These are phyloP conservation scores for Aspergillus homomorphus DNA, from an alignment of 495 filamentous ascomycete genomes.

Conservation along the genomic window DNA sequence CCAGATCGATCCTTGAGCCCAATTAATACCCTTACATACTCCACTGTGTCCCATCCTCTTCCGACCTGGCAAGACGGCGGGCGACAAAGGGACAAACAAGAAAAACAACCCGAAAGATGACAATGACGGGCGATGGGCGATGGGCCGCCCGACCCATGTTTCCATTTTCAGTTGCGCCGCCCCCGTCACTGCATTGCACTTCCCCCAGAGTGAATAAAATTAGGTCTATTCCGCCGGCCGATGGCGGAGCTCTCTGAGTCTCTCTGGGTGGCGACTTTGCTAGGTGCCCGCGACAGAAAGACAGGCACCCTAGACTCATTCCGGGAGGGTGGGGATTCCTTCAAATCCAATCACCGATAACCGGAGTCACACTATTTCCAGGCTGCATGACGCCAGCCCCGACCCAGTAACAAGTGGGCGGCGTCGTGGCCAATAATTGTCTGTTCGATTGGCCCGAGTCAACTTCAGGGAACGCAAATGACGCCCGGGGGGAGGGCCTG, in stretches of 20 bases:
- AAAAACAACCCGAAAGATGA: not conserved
- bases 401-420: slow-evolving; percentile 19
- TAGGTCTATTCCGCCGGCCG: slow-evolving; percentile 18
- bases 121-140: too few relatives aligned
- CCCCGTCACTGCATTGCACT: too few relatives aligned
- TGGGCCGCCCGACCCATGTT: slow-evolving; percentile 6
- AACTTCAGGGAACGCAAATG: not conserved
- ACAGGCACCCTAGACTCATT: slow-evolving; percentile 24
- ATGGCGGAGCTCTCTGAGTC: slow-evolving; percentile 29
- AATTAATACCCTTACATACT: not conserved
- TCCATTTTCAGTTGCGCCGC: slow-evolving; percentile 7
- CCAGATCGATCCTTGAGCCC: not conserved
- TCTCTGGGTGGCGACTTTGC: slow-evolving; percentile 20
- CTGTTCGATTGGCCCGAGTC: slow-evolving; percentile 12
- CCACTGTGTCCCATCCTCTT: not conserved
- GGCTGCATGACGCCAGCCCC: slow-evolving; percentile 40
- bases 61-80: not conserved
- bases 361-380: slow-evolving; percentile 32
- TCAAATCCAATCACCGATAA: slow-evolving; percentile 26
- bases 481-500: slow-evolving; percentile 7
- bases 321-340: slow-evolving; percentile 3
- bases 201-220: slow-evolving; percentile 5
- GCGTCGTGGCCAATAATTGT: slow-evolving; percentile 34
- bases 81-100: not conserved
- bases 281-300: too few relatives aligned